phyloP scores from a whole-genome alignment of 805 yeast species.

The Hanseniaspora mollemarum region DNA sequence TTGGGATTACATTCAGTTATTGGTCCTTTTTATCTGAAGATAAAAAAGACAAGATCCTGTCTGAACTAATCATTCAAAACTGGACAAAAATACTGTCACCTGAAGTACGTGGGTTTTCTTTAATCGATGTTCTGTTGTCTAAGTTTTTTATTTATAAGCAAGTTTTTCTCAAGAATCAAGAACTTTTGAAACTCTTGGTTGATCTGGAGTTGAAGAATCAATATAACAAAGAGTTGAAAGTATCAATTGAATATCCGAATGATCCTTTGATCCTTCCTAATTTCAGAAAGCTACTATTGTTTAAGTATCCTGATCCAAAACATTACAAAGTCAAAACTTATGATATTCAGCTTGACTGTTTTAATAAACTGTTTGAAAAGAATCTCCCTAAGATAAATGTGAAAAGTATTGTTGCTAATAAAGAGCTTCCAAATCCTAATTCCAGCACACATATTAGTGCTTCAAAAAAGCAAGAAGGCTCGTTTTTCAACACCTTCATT shows the following conservation, averaged over 20 bases:
- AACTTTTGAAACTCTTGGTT: background rate
- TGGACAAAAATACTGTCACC: slow-evolving; percentile 9
- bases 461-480: background rate
- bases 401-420: background rate
- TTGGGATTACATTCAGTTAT: background rate
- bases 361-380: background rate
- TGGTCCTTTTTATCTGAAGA: background rate
- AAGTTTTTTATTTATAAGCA: slow-evolving; percentile 4
- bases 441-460: background rate
- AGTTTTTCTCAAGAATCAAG: background rate
- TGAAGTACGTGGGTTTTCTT: slow-evolving; percentile 5
- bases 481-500: background rate
- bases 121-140: slow-evolving; percentile 3
- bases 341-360: background rate
- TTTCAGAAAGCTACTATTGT: background rate
- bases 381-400: background rate
- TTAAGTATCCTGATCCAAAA: background rate
- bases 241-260: background rate
- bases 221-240: background rate
- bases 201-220: slow-evolving; percentile 3
- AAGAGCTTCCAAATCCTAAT: slow-evolving; percentile 1
- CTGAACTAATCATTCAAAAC: background rate
- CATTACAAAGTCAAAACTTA: background rate
- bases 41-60: background rate
- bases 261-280: slow-evolving; percentile 9